Evolutionary conservation across 345 rosid genomes (phyloP).

Genomic region (Odontarrhena argentea): DNA sequence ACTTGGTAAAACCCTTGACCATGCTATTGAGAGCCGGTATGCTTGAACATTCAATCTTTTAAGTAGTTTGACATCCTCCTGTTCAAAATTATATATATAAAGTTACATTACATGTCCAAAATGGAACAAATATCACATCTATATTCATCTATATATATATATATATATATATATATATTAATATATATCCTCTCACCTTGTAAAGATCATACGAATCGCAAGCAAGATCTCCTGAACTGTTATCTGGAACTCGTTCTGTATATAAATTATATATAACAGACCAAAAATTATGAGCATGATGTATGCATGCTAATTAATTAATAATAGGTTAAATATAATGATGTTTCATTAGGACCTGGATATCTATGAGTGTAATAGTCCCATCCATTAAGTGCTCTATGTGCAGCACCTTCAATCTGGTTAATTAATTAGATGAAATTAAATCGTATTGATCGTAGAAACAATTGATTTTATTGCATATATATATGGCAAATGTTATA

Average conservation of each 20-base stretch:
- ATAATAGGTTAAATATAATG: too few relatives aligned
- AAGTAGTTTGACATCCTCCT: conserved; percentile 18
- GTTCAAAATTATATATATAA: too few relatives aligned
- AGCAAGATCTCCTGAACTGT: conserved; percentile 25
- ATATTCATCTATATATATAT: neutral
- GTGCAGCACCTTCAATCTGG: conserved; percentile 20
- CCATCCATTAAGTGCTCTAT: conserved; percentile 27
- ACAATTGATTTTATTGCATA: too few relatives aligned
- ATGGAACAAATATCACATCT: too few relatives aligned
- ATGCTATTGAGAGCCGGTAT: conserved; percentile 33
- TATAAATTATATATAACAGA: neutral
- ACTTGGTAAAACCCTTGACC: too few relatives aligned
- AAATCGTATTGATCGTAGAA: too few relatives aligned
- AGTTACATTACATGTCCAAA: too few relatives aligned
- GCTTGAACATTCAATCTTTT: conserved; percentile 14
- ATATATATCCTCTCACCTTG: conserved; percentile 5
- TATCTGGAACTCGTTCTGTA: conserved; percentile 29
- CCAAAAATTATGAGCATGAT: neutral
- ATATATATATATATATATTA: neutral
- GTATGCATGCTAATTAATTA: too few relatives aligned
- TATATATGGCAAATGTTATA: neutral
- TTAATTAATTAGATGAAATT: neutral
- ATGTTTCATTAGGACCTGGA: conserved; percentile 17
- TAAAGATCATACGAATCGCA: conserved; percentile 27
- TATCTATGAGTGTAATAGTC: conserved; percentile 26